A percentile compares a stretch with the other conserved stretches of the same genome.
Conservation (phyloP, 2,329 filamentous ascomycete species). For the Epicoccum sorghinum region DNA sequence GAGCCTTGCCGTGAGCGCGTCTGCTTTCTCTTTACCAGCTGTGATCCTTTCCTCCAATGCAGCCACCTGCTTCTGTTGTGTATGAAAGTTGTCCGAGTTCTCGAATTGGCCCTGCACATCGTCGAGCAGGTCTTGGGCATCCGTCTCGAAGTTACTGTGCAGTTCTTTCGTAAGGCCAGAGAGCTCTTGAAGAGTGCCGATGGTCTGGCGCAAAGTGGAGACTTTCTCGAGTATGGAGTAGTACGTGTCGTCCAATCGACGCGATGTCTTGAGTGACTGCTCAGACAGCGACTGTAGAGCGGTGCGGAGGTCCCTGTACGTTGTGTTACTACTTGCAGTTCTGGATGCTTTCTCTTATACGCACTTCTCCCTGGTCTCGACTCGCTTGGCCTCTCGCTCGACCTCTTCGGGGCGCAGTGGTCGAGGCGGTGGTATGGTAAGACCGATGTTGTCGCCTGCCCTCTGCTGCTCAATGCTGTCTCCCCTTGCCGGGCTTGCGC, state of each 20-base stretch:
- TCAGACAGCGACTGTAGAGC: slow-evolving; percentile 58
- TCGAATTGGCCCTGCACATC: slow-evolving; percentile 68
- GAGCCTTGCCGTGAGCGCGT: slow-evolving; percentile 66
- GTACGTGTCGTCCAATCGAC: slow-evolving; percentile 74
- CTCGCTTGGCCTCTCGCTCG: slow-evolving; percentile 41
- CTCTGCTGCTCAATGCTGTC: slow-evolving; percentile 3
- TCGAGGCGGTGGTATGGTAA: slow-evolving; percentile 26
- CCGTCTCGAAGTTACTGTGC: slow-evolving; percentile 63
- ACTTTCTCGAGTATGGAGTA: slow-evolving; percentile 75
- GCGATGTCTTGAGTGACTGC: slow-evolving; percentile 67
- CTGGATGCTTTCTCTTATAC: not conserved
- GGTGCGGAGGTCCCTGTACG: slow-evolving; percentile 45
- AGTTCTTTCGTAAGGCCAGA: slow-evolving; percentile 65
- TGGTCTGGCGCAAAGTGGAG: slow-evolving; percentile 66
- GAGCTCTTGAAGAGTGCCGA: slow-evolving; percentile 70
- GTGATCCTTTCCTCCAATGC: slow-evolving; percentile 67
- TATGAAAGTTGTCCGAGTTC: slow-evolving; percentile 65
- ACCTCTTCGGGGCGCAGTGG: slow-evolving; percentile 50
- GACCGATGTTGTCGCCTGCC: slow-evolving; percentile 8
- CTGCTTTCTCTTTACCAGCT: slow-evolving; percentile 64
- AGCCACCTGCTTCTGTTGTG: slow-evolving; percentile 68
- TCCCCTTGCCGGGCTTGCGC: slow-evolving; percentile 1
- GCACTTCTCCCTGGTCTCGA: slow-evolving; percentile 48
- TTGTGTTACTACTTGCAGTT: slow-evolving; percentile 22
- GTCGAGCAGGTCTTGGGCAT: slow-evolving; percentile 63